These are phyloP conservation scores for Anisodus tanguticus DNA, from an alignment of 257 asterid genomes.

Conservation along the genomic window DNA sequence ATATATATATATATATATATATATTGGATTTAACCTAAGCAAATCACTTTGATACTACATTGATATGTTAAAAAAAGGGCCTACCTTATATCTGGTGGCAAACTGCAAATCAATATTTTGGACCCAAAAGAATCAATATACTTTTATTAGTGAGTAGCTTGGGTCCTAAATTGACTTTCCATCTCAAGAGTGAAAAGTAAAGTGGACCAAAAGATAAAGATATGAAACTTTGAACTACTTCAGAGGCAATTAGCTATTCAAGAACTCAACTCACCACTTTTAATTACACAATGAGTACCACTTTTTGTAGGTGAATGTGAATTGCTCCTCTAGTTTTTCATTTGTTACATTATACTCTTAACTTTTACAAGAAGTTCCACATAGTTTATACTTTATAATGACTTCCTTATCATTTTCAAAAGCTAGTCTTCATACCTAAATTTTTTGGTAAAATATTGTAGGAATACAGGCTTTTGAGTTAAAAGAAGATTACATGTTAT, in stretches of 20 bases:
- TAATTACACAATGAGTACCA: background rate
- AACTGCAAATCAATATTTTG: background rate
- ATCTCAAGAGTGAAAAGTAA: background rate
- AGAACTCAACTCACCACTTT: background rate
- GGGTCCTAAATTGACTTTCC: too few relatives aligned
- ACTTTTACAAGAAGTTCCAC: background rate
- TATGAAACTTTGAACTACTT: background rate
- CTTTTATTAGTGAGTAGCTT: slow-evolving; percentile 11
- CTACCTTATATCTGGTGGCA: slow-evolving; percentile 1
- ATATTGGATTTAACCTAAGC: background rate
- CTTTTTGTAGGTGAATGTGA: background rate
- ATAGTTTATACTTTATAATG: background rate
- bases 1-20: too few relatives aligned
- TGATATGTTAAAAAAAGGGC: background rate
- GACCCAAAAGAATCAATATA: background rate
- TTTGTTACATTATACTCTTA: background rate
- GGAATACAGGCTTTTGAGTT: too few relatives aligned
- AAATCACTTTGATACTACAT: background rate
- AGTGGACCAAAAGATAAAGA: slow-evolving; percentile 26
- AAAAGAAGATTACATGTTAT: background rate
- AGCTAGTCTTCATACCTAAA: background rate
- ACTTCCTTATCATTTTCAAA: background rate
- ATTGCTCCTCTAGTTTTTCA: slow-evolving; percentile 19
- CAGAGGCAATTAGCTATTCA: background rate
- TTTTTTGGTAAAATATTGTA: too few relatives aligned